phyloP scores from a whole-genome alignment of 805 yeast species.

The Starmera amethionina region DNA sequence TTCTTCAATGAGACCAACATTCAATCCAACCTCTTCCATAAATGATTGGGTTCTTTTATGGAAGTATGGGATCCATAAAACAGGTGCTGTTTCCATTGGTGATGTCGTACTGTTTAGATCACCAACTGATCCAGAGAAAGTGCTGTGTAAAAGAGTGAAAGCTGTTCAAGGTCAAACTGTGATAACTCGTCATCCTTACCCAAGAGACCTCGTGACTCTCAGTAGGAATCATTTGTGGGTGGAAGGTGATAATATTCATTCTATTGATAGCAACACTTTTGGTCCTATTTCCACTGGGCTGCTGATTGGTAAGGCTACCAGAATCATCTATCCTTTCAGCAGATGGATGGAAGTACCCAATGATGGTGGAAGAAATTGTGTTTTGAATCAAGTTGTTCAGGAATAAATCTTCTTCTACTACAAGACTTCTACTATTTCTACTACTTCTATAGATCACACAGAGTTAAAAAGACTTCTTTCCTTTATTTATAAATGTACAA shows the following conservation, averaged over 20 bases:
- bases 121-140: slow-evolving; percentile 67
- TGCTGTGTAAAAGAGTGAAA: slow-evolving; percentile 73
- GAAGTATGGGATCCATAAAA: slow-evolving; percentile 46
- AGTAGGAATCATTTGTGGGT: slow-evolving; percentile 89
- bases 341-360: slow-evolving; percentile 40
- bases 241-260: slow-evolving; percentile 84
- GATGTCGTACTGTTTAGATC: slow-evolving; percentile 74
- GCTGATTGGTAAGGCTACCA: slow-evolving; percentile 65
- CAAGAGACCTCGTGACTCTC: slow-evolving; percentile 46
- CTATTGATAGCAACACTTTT: slow-evolving; percentile 77
- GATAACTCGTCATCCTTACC: slow-evolving; percentile 54
- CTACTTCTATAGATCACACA: no score
- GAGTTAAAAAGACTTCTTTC: no score
- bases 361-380: slow-evolving; percentile 37
- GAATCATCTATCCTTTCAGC: slow-evolving; percentile 59
- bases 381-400: background rate
- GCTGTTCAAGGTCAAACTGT: slow-evolving; percentile 69
- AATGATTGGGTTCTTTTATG: slow-evolving; percentile 60
- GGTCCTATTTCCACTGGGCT: slow-evolving; percentile 84
- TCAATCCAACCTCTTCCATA: slow-evolving; percentile 51
- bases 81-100: slow-evolving; percentile 39
- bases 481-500: no score
- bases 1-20: slow-evolving; percentile 79
- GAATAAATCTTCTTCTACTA: no score
- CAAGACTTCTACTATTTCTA: no score